Conservation (phyloP, 129 eudicot species). For the Oenanthe sinensis region DNA sequence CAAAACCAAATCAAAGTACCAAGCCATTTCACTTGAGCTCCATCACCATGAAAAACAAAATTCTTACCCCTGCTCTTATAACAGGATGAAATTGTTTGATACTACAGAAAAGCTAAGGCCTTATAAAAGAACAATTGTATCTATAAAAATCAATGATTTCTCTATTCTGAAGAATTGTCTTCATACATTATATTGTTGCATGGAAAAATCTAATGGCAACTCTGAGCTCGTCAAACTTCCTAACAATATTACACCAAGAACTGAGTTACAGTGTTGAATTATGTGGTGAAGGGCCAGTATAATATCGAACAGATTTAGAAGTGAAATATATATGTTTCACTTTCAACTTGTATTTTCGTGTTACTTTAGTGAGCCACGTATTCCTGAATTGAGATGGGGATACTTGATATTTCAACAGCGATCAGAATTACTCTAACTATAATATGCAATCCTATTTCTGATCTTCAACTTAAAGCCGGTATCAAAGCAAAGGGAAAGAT, state of each 20-base stretch:
- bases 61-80: not conserved
- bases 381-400: constrained; percentile 18
- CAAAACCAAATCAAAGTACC: not conserved
- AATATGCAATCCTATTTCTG: constrained; percentile 13
- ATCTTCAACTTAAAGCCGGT: constrained; percentile 1
- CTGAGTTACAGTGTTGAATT: constrained; percentile 3
- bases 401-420: constrained; percentile 8
- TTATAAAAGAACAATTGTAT: not conserved
- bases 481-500: constrained; percentile 10
- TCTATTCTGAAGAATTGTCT: constrained; percentile 21
- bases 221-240: constrained; percentile 21
- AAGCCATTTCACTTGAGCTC: not conserved
- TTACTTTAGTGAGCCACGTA: constrained; percentile 16
- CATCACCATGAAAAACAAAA: not conserved
- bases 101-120: not conserved
- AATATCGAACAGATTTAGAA: constrained; percentile 10
- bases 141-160: constrained; percentile 11
- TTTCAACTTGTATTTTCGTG: constrained; percentile 12
- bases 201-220: constrained; percentile 12
- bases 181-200: constrained; percentile 23
- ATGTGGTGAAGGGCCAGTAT: too few relatives aligned
- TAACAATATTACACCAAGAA: constrained; percentile 23
- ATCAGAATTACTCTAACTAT: constrained; percentile 19
- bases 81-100: not conserved
- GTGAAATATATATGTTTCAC: constrained; percentile 20